Base-by-base conservation (phyloP, 768 basidiomycete genomes). In the Kwoniella dendrophila region DNA sequence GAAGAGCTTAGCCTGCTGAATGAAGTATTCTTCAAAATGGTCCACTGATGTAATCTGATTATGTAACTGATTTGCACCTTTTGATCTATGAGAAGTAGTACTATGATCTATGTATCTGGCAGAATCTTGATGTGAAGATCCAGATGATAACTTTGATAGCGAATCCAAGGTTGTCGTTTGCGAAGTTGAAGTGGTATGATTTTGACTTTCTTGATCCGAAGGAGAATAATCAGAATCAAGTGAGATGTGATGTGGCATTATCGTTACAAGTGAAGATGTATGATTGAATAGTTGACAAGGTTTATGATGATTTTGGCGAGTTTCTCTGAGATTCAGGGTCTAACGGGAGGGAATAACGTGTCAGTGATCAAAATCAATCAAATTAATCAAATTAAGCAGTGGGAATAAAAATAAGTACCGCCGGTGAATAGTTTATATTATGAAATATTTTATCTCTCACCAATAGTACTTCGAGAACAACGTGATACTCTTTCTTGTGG, bases 1-100 rank as follows among this genome's bases (percentile, higher is more conserved):
- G 45, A 66, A 69, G 34, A 73, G 63, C 48, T 69, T 73, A 30
- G 64, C 49, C 40, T 70, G 72, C 45, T 73, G 62, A 55, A 56
- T 34, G 43, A 73, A 71, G 40, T 71, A 73, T 43, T 67, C 69
- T 43, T 70, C 62, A 30, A 64, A 55, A 7, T 59, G 62, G 48
- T 63, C 56, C 7, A 27, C 1, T 16, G 24, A 18, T 27, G 34
- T 26, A 18, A 12, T 8, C 36, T 48, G 16, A 6, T 24, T 30
- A 10, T 22, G 29, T 30, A 11, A 22, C 4, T 56, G 56, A 16
- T 32, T 20, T 14, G 29, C 5, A 16, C 16, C 26, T 14, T 30
- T 32, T 57, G 34, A 4, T 12, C 16, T n/a, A n/a, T n/a, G n/a
- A n/a, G n/a, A n/a, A n/a, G n/a, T n/a, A n/a, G n/a, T n/a, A n/a